A percentile compares a stretch with the other conserved stretches of the same genome.
Evolutionary conservation across 2,329 filamentous ascomycete genomes (phyloP).

Genomic region (Aspergillus terreus): DNA sequence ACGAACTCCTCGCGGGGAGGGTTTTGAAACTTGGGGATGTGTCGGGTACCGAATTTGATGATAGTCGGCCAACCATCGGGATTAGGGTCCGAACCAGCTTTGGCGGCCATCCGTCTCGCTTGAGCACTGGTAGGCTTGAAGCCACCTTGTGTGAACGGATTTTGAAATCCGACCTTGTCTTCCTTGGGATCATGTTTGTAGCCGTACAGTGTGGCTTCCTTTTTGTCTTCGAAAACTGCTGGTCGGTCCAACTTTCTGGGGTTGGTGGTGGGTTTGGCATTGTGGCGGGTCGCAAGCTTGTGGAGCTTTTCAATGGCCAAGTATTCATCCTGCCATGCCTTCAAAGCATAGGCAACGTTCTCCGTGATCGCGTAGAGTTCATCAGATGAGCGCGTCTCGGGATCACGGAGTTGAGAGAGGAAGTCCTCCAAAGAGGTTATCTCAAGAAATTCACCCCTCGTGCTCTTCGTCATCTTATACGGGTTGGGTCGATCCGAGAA

Average conservation of each 20-base stretch:
- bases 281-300: slow-evolving; percentile 44
- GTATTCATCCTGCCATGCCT: slow-evolving; percentile 58
- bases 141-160: slow-evolving; percentile 54
- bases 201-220: slow-evolving; percentile 59
- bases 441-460: slow-evolving; percentile 36
- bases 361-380: slow-evolving; percentile 54
- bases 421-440: slow-evolving; percentile 34
- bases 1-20: slow-evolving; percentile 25
- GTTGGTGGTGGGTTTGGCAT: slow-evolving; percentile 47
- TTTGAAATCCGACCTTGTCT: slow-evolving; percentile 47
- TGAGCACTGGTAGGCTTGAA: slow-evolving; percentile 44
- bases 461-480: slow-evolving; percentile 29
- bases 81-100: slow-evolving; percentile 35
- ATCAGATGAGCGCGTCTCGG: slow-evolving; percentile 44
- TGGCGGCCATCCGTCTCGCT: slow-evolving; percentile 36
- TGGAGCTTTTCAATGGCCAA: slow-evolving; percentile 50
- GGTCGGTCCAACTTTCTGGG: slow-evolving; percentile 50
- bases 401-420: slow-evolving; percentile 33
- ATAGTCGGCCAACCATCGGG: slow-evolving; percentile 40
- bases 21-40: slow-evolving; percentile 34
- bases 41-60: slow-evolving; percentile 34
- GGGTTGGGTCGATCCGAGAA: slow-evolving; percentile 27
- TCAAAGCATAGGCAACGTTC: slow-evolving; percentile 52
- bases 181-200: slow-evolving; percentile 54
- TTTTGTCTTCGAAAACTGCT: slow-evolving; percentile 56